Evolutionary conservation across 176 grass and related monocot species (phyloP), one percentile per base, ranked within the genome.

Genomic region (Musa schizocarpa): DNA sequence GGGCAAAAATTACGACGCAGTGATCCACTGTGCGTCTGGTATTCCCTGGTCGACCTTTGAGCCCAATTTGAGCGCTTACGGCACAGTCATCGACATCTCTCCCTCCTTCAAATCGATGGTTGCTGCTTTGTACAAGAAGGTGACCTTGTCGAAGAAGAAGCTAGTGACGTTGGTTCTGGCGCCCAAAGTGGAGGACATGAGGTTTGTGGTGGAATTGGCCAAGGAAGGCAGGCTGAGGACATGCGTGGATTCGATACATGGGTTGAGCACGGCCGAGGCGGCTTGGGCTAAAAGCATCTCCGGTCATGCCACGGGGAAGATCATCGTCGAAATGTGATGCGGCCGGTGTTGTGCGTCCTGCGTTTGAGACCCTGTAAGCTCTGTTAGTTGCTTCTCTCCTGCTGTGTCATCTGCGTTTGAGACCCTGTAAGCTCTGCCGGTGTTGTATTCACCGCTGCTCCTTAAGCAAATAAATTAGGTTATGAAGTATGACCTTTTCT

Each of bases 231-330:
- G 83, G 79, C 84, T 96, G 25, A 88, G 70, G 78, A 88, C 85
- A 13, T 24, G 72, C 52, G 54, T 97, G 9, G 93, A 97, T 57
- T 97, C 93, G 1, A 75, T 19, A 74, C 68, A 73, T 74, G 79
- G 83, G 9, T 19, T 92, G 78, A 83, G 74, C 66, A 80, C 78
- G 56, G 93, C 85, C 11, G 76, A 81, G 76, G 87, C 88, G 53
- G 93, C 85, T 0, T 96, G 93, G 93, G 79, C 83, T 0, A 96
- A 90, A 81, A 92, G 89, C 83, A 86, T 86, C 0, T 83, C 81
- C 8, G 93, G 89, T 0, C 93, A 90, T 22, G 93, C 93, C 69
- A 88, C 87, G 1, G 89, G 87, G 43, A 96, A 96, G 82, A 86
- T 96, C 77, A 65, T 92, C 22, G 85, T 92, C 8, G 93, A 96